Percentiles rank a stretch among this genome's conserved stretches.
Conservation (phyloP, 495 filamentous ascomycete genomes). For the Trypethelium eluteriae region DNA sequence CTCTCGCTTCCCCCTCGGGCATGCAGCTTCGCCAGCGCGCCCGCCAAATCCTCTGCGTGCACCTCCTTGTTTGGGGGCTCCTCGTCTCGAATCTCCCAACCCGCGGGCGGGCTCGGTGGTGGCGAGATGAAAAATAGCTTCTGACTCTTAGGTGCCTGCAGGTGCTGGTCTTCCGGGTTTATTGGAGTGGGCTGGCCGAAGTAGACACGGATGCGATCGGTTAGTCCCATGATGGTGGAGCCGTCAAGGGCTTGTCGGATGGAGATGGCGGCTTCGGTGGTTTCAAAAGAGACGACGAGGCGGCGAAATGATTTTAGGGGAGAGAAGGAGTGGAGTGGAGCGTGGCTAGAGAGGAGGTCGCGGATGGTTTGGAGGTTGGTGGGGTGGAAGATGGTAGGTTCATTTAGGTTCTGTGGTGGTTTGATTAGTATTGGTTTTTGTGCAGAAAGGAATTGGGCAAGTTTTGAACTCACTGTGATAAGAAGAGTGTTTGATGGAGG, state of each 20-base stretch:
- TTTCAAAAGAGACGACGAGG: slow-evolving; percentile 81
- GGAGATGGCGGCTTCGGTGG: slow-evolving; percentile 60
- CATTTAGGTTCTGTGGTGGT: slow-evolving; percentile 55
- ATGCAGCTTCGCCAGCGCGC: slow-evolving; percentile 64
- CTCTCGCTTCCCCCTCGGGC: slow-evolving; percentile 33
- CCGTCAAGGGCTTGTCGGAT: slow-evolving; percentile 67
- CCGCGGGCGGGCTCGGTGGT: slow-evolving; percentile 82
- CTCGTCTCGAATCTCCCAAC: slow-evolving; percentile 85
- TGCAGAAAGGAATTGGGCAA: background rate
- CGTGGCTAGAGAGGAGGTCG: slow-evolving; percentile 57
- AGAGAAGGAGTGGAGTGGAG: slow-evolving; percentile 76
- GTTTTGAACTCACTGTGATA: slow-evolving; percentile 41
- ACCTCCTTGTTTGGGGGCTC: slow-evolving; percentile 90
- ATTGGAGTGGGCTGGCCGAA: slow-evolving; percentile 75
- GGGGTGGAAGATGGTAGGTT: slow-evolving; percentile 69
- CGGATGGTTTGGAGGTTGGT: slow-evolving; percentile 69
- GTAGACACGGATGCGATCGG: slow-evolving; percentile 66
- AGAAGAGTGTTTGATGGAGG: slow-evolving; percentile 89
- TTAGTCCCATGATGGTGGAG: slow-evolving; percentile 52
- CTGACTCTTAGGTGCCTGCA: slow-evolving; percentile 72
- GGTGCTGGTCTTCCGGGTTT: slow-evolving; percentile 54
- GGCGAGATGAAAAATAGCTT: slow-evolving; percentile 98
- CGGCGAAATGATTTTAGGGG: slow-evolving; percentile 88
- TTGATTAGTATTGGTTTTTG: slow-evolving; percentile 12
- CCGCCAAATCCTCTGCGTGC: slow-evolving; percentile 79